A percentile compares a stretch with the other conserved stretches of the same genome.
These are phyloP conservation scores for Fusarium sp. DNA, from an alignment of 2,329 filamentous ascomycete genomes.

Conservation along the genomic window DNA sequence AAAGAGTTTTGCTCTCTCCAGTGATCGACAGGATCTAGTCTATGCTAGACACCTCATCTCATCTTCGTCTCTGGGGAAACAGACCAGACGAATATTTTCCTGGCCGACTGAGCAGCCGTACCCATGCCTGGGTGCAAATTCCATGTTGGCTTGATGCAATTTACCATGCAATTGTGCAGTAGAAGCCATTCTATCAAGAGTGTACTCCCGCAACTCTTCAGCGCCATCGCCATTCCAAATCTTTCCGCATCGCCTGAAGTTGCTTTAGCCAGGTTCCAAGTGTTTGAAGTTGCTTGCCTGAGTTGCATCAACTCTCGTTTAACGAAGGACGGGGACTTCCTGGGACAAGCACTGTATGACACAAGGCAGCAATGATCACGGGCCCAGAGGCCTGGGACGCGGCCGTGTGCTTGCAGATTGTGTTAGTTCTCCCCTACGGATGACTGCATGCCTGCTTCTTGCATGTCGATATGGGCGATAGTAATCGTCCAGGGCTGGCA, in stretches of 20 bases:
- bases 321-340: conserved; percentile 29
- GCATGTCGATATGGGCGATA: conserved; percentile 15
- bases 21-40: conserved; percentile 26
- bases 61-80: conserved; percentile 6
- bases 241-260: not conserved
- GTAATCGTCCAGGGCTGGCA: conserved; percentile 7
- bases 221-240: not conserved
- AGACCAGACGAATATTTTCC: conserved; percentile 35
- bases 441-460: conserved; percentile 32
- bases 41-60: conserved; percentile 31
- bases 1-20: conserved; percentile 28
- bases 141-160: conserved; percentile 2
- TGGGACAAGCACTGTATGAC: conserved; percentile 40
- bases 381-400: conserved; percentile 43
- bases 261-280: not conserved
- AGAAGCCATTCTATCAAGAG: not conserved
- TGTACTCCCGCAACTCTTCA: conserved; percentile 9
- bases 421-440: conserved; percentile 18
- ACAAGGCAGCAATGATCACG: conserved; percentile 18
- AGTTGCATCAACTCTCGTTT: conserved; percentile 22
- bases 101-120: conserved; percentile 8
- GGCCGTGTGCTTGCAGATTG: conserved; percentile 39
- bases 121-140: conserved; percentile 6
- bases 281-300: conserved; percentile 9
- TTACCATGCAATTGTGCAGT: conserved; percentile 2